Evolutionary conservation across 192 early-diverging fungal species (phyloP), one percentile per base, ranked within the genome.

Genomic region (Umbelopsis vinacea): DNA sequence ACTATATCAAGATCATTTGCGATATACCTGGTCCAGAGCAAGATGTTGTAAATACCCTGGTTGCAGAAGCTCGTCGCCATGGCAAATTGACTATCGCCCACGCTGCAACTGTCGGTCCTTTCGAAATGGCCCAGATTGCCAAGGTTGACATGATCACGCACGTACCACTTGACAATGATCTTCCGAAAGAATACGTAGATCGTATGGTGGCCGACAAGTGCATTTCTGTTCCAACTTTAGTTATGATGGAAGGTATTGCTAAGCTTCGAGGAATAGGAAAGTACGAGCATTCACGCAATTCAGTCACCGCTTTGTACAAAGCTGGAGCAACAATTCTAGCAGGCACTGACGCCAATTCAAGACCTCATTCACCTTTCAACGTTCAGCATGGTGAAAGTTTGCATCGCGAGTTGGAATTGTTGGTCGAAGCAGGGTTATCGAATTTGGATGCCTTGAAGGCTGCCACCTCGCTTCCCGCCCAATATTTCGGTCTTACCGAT

Each of bases 401-500:
- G 14, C 67, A 68, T 38, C 23, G 23, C 19, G 67, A 68, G 46
- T 19, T 68, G n/a, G 67, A 68, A 21, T 24, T 68, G 45, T 26
- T 68, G 3, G 67, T 68, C 14, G 43, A 45, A 9, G 67, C 67
- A 17, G 67, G 67, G 14, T 23, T 68, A 45, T 46, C 38, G 1
- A 68, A 9, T 17, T 24, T 68, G 15, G 67, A 68, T 57, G 53
- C 43, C 1, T 46, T 71, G 6, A 71, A 3, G 26, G 38, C 70
- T 12, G 53, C 70, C 22, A 71, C 70, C 1, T 54, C 45, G 7
- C 22, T 71, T 33, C 53, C 70, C 3, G 70, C 70, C 17, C 29
- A 71, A 43, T 60, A 40, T 10, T 71, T 71, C 57, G 53, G 38
- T 14, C 9, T 71, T 7, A 46, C n/a, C 15, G 70, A 71, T 57